Evolutionary conservation across 2,329 filamentous ascomycete genomes (phyloP), one percentile per base, ranked within the genome.

Genomic region (Colletotrichum godetiae): DNA sequence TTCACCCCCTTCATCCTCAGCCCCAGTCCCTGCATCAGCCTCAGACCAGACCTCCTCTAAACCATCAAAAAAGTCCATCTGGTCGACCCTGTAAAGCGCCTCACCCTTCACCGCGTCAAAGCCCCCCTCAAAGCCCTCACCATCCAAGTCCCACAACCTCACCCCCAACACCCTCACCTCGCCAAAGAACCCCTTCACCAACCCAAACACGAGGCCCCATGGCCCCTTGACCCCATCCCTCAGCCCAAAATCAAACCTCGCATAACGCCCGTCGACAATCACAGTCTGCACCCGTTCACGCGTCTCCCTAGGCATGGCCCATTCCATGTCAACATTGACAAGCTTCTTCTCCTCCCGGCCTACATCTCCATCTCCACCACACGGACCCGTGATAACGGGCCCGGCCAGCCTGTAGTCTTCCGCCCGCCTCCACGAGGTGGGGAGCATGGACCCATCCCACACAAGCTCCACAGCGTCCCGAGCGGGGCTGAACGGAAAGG

Each of bases 401-500:
- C 61, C 61, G 53, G 53, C 15, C 8, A 13, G 12, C 55, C 37
- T 66, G 19, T 13, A 24, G 29, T 58, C 53, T 11, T 24, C 55
- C 37, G 13, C 22, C 52, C 27, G 22, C 15, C 53, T 53, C 37
- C 55, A 46, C 27, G 11, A 29, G 11, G 29, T 55, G 33, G 27
- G 42, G 10, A 59, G 29, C 60, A n/a, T 59, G 8, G 22, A 37
- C 24, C 31, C 46, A 27, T 67, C 46, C 63, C 63, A 56, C n/a
- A n/a, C 12, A 31, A 56, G 8, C 31, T 33, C 29, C n/a, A 61
- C 46, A 5, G 55, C 37, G 24, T 60, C 59, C 59, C 10, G 42
- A 63, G 42, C 65, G 15, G 69, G 13, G 66, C 59, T 59, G 37
- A 62, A 46, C 35, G 37, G 58, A 4, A 72, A 58, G 29, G 37